Conservation (phyloP, 108 stramenopile genomes). For the Pseudonitzschia delicatissima region DNA sequence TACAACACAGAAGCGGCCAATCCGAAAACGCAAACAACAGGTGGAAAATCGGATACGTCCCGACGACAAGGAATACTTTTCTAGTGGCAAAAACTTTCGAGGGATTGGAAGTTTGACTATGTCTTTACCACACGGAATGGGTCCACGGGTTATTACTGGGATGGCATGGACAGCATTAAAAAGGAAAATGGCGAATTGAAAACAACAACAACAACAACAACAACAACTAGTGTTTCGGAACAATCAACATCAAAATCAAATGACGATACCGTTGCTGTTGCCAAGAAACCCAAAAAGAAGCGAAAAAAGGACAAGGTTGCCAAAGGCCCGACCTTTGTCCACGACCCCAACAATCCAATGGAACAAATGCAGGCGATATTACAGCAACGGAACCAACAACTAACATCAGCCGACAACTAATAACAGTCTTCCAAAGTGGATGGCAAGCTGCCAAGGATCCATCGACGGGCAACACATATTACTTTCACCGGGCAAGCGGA, state of each 20-base stretch:
- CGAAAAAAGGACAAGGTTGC: slow-evolving; percentile 53
- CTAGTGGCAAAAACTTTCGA: slow-evolving; percentile 55
- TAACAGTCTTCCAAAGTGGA: slow-evolving; percentile 37
- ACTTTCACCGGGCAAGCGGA: slow-evolving; percentile 60
- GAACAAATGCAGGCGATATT: slow-evolving; percentile 70
- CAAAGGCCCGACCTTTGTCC: slow-evolving; percentile 36
- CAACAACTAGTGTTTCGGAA: no score
- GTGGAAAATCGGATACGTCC: slow-evolving; percentile 61
- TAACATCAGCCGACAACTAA: slow-evolving; percentile 8
- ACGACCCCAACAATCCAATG: slow-evolving; percentile 66
- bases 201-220: no score
- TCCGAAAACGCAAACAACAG: slow-evolving; percentile 45
- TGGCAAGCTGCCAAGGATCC: slow-evolving; percentile 71
- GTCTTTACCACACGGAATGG: slow-evolving; percentile 72
- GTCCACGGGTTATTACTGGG: slow-evolving; percentile 86
- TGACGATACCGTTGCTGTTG: not conserved
- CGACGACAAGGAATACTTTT: slow-evolving; percentile 64
- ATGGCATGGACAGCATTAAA: slow-evolving; percentile 75
- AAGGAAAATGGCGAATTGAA: slow-evolving; percentile 36
- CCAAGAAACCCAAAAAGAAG: slow-evolving; percentile 25
- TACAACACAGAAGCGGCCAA: slow-evolving; percentile 24
- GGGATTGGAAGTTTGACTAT: slow-evolving; percentile 77
- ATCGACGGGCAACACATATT: slow-evolving; percentile 65
- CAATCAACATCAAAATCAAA: not conserved
- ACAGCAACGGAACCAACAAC: slow-evolving; percentile 43